Percentiles rank a stretch among this genome's conserved stretches.
Conservation (phyloP, 2,329 filamentous ascomycete genomes). For the Fusarium sp. region DNA sequence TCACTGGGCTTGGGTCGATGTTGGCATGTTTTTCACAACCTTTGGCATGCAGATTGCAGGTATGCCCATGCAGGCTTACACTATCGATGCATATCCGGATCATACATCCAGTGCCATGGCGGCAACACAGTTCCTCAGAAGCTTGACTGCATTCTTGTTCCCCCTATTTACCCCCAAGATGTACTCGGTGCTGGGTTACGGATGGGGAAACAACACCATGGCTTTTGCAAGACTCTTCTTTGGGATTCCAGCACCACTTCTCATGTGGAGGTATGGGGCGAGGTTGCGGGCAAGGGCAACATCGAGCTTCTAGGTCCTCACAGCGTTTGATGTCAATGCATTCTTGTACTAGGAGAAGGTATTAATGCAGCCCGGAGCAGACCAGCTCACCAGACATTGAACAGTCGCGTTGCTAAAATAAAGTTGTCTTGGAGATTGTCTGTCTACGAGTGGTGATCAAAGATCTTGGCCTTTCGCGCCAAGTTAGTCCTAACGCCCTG, state of each 20-base stretch:
- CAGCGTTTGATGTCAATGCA: not conserved
- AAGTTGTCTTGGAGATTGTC: not conserved
- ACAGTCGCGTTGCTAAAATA: not conserved
- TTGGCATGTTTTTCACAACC: constrained; percentile 48
- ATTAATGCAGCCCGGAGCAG: not conserved
- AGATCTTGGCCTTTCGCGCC: not conserved
- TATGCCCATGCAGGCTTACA: constrained; percentile 52
- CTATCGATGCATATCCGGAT: constrained; percentile 60
- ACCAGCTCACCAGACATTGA: not conserved
- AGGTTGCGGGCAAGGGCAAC: constrained; percentile 40
- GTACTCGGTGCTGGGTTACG: constrained; percentile 52
- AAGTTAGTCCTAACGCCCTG: not conserved
- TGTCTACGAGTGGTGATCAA: not conserved
- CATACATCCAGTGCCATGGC: constrained; percentile 61
- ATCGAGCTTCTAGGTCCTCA: not conserved
- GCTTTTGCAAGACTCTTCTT: constrained; percentile 53
- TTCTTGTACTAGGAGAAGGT: not conserved
- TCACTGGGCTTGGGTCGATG: constrained; percentile 55
- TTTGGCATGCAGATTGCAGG: constrained; percentile 49
- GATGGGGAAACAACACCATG: constrained; percentile 54
- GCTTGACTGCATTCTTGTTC: constrained; percentile 61
- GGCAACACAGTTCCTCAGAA: constrained; percentile 59
- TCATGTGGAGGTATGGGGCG: constrained; percentile 57
- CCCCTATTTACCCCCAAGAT: constrained; percentile 61
- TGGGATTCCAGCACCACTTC: constrained; percentile 50